A percentile compares a stretch with the other conserved stretches of the same genome.
These are phyloP conservation scores for Aspergillus arachidicola DNA, from an alignment of 2,329 filamentous ascomycete species.

Conservation along the genomic window DNA sequence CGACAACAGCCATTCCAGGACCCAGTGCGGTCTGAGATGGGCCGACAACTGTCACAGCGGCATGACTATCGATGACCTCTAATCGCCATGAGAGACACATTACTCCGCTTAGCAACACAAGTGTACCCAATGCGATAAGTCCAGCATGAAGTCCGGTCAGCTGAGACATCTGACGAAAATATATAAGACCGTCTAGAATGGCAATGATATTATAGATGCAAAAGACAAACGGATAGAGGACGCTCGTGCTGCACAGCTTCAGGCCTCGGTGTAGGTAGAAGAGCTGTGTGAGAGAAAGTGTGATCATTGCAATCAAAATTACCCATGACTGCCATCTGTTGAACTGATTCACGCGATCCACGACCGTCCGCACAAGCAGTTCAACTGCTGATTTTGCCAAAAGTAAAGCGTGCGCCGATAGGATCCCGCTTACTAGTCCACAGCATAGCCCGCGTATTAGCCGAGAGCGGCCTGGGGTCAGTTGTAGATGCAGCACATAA, in stretches of 20 bases:
- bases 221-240: slow-evolving; percentile 95
- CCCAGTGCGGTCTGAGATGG: slow-evolving; percentile 68
- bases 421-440: slow-evolving; percentile 84
- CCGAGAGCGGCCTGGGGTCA: slow-evolving; percentile 65
- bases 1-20: slow-evolving; percentile 79
- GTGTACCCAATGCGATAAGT: slow-evolving; percentile 79
- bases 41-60: slow-evolving; percentile 49
- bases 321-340: slow-evolving; percentile 93
- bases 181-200: slow-evolving; percentile 94
- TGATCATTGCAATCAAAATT: slow-evolving; percentile 78
- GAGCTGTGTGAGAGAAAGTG: slow-evolving; percentile 82
- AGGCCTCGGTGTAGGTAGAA: slow-evolving; percentile 94
- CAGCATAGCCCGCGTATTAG: slow-evolving; percentile 82
- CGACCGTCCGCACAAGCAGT: slow-evolving; percentile 81
- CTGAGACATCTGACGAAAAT: slow-evolving; percentile 85
- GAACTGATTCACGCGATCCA: slow-evolving; percentile 90
- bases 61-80: slow-evolving; percentile 60
- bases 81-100: slow-evolving; percentile 92
- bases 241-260: slow-evolving; percentile 91
- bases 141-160: slow-evolving; percentile 72
- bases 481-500: slow-evolving; percentile 39
- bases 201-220: slow-evolving; percentile 99
- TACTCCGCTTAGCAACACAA: slow-evolving; percentile 83
- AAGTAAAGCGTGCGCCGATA: slow-evolving; percentile 90
- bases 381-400: slow-evolving; percentile 97